phyloP scores from a whole-genome alignment of 2,329 filamentous ascomycete species.

The Achaetomium macrosporum region DNA sequence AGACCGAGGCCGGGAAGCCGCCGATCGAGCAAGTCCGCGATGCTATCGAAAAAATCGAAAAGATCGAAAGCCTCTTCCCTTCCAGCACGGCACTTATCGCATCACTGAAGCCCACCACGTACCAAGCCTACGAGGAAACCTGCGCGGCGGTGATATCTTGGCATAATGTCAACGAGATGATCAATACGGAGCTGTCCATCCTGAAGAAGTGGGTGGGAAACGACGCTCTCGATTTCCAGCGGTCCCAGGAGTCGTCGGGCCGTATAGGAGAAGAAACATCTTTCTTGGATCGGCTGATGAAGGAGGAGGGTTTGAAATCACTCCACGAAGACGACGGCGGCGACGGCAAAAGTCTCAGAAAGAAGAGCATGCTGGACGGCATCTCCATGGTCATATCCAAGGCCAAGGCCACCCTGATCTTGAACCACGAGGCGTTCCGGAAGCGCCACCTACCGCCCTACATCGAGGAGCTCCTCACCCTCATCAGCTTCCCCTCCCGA shows the following conservation, averaged over 20 bases:
- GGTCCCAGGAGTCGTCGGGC: constrained; percentile 63
- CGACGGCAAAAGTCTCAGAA: constrained; percentile 37
- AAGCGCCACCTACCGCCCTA: constrained; percentile 90
- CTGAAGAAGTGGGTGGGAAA: constrained; percentile 97
- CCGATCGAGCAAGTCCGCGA: constrained; percentile 85
- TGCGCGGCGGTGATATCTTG: constrained; percentile 88
- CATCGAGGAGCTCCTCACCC: constrained; percentile 88
- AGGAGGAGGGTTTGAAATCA: constrained; percentile 90
- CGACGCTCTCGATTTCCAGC: constrained; percentile 84
- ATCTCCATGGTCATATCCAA: constrained; percentile 86
- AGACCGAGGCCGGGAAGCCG: constrained; percentile 83
- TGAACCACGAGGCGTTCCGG: constrained; percentile 76
- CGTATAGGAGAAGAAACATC: constrained; percentile 84
- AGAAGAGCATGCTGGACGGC: constrained; percentile 73
- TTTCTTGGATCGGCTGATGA: constrained; percentile 89
- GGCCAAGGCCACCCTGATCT: constrained; percentile 84
- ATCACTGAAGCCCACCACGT: constrained; percentile 71
- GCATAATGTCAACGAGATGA: constrained; percentile 95
- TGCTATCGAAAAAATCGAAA: constrained; percentile 84
- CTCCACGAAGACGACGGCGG: constrained; percentile 66
- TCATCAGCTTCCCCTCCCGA: constrained; percentile 95
- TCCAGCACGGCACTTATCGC: constrained; percentile 67
- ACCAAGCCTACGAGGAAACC: constrained; percentile 70
- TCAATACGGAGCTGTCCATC: constrained; percentile 89
- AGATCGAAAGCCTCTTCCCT: constrained; percentile 78